Base-by-base conservation (phyloP, 139 green algal species). In the Tetraselmis chui region DNA sequence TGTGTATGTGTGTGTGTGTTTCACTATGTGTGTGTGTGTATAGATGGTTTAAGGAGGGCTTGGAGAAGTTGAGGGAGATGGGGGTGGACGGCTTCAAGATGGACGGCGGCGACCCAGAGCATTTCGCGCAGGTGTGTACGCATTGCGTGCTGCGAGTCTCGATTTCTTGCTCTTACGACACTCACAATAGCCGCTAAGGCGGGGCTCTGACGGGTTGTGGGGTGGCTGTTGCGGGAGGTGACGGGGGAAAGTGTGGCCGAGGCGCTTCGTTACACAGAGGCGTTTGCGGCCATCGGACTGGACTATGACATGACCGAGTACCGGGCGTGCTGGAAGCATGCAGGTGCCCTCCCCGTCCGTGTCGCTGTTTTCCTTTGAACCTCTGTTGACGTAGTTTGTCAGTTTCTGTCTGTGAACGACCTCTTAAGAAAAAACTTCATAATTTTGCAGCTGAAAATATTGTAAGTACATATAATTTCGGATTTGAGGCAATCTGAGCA, bases 51-150 rank as follows among this genome's bases (percentile, higher is more conserved):
- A 2, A 77, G 25, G 74, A 2, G 74, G 74, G n/a, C 23, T 25
- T 77, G 26, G 26, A 29, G 26, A 23, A 11, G 74, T 25, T 77
- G 26, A 22, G n/a, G 5, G 74, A 28, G 26, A 28, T 77, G 74
- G 74, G 74, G 23, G 74, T 77, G 2, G 74, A 77, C 74, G 74
- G 74, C 74, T 77, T 77, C 74, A 77, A 77, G 74, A 31, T 77
- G 25, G 74, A 77, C 74, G 74, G 74, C 74, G 74, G 74, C 26
- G 74, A 77, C 74, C 74, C 74, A 2, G 74, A 77, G 74, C 28
- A 77, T 25, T 77, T 30, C 18, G n/a, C 25, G 5, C 74, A 77
- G 74, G 26, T 77, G 2, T 2, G 74, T 22, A 2, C n/a, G 45
- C 11, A 67, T 67, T 67, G 45, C 11, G 45, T 18, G 45, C 5